phyloP scores from a whole-genome alignment of 306 rosid species.

The Leucaena leucocephala region DNA sequence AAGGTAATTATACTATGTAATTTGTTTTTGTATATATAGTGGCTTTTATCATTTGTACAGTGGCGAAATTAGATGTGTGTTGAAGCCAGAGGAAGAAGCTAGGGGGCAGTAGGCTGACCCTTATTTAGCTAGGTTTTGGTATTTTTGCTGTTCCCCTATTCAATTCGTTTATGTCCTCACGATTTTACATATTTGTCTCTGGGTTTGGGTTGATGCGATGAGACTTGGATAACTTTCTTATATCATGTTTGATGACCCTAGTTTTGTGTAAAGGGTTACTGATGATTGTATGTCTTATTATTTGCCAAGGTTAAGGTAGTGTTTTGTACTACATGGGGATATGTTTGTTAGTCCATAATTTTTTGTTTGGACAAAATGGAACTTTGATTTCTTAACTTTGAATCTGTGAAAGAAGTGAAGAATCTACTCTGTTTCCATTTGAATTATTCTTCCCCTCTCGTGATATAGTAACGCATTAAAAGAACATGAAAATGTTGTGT shows the following conservation, averaged over 20 bases:
- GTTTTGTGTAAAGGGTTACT: conserved; percentile 48
- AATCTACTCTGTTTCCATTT: neutral
- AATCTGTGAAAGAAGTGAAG: too few relatives aligned
- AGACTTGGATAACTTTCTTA: conserved; percentile 48
- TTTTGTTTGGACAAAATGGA: conserved; percentile 13
- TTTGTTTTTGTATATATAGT: conserved; percentile 51
- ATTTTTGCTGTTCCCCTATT: conserved; percentile 37
- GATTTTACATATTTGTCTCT: conserved; percentile 52
- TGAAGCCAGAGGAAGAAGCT: conserved; percentile 56
- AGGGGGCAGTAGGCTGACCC: conserved; percentile 59
- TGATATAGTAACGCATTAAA: neutral
- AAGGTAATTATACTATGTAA: conserved; percentile 58
- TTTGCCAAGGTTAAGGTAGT: conserved; percentile 37
- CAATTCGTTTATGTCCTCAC: conserved; percentile 39
- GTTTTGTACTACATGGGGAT: conserved; percentile 40
- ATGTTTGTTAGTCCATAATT: conserved; percentile 31
- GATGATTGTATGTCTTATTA: conserved; percentile 43
- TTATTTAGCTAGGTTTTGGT: conserved; percentile 70
- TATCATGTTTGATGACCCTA: conserved; percentile 54
- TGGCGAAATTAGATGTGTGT: conserved; percentile 52
- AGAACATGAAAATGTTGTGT: neutral
- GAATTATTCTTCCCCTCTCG: neutral
- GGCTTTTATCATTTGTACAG: conserved; percentile 80
- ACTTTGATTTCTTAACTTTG: conserved; percentile 18
- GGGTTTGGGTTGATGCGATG: conserved; percentile 56